Base-by-base conservation (phyloP, 345 rosid species). In the Aquilaria yunnanensis region DNA sequence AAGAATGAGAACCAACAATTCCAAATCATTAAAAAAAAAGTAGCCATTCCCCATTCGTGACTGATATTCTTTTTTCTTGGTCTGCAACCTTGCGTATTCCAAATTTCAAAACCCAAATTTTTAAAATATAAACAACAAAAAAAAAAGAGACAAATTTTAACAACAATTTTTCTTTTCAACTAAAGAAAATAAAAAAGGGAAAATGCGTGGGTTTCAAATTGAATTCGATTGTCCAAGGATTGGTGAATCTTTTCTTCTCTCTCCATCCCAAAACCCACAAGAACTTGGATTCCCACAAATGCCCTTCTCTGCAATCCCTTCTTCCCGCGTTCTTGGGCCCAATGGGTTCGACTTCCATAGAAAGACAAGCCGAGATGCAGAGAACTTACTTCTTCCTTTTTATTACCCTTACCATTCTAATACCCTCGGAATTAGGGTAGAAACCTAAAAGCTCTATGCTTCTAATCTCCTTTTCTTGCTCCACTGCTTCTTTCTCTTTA, bases 211-310 rank as follows among this genome's bases (percentile, higher is more conserved):
- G 66, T 66, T 23, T 23, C 61, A 61, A 71, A 57, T 60, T 72
- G 65, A 63, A 70, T 52, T 72, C 74, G 60, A 50, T 70, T 75
- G 57, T 67, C 77, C 50, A 66, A 75, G 70, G 72, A 63, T 70
- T 45, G 61, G 1, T 23, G 23, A 23, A 23, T 23, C 23, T 23
- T 0, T 23, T 23, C 23, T 23, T 23, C 74, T 51, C 66, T 59
- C 64, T 66, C 46, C 63, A 52, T 12, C 64, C 12, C 54, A 50
- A 29, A 14, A 13, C 41, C 47, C 41, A 46, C 51, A 12, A 12
- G 34, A 14, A 10, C 45, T 32, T 29, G 5, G n/a, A n/a, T 64
- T 74, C 45, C 76, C 81, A 58, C 47, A 68, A 65, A 58, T 77
- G 62, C 78, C 78, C 81, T 65, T 70, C 53, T 59, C 31, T 32